Evolutionary conservation across 805 yeast species (phyloP), one percentile per base, ranked within the genome.

Genomic region (Kuraishia hungarica): DNA sequence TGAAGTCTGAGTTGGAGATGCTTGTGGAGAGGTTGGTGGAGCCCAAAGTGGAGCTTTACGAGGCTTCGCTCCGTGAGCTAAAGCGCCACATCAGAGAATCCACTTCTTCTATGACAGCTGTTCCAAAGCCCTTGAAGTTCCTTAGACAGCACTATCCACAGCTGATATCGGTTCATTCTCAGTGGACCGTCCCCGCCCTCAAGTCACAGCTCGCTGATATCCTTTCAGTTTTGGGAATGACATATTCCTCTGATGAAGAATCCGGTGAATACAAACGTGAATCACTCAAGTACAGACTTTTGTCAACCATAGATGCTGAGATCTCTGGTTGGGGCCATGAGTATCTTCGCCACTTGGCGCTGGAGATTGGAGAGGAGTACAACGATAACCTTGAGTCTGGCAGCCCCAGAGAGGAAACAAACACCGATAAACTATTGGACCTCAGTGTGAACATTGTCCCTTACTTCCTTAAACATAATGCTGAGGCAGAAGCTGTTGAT

Each of bases 81-180:
- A 91, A 90, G 66, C 80, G 78, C 52, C 82, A 82, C 63, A 92
- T 94, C 64, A 83, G 89, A 61, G 96, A 94, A 55, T 88, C 97
- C 13, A 94, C 99, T 2, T 89, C 97, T 46, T 92, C 97, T 8
- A 94, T 94, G 97, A 94, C 99, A 1, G 99, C 99, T 2, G 99
- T 94, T 53, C 99, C 99, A 46, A 94, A 94, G 71, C 99, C 99
- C 4, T 81, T 94, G 72, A 96, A 94, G 75, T 94, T 94, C 68
- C 78, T 94, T 60, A 83, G 97, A 65, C 97, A 97, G 7, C 89
- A 84, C 65, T 94, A 86, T 67, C 84, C 86, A 21, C 64, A 77
- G n/a, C 76, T 94, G 64, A 81, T 82, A 39, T 78, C 75, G 54
- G 72, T 88, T 47, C 87, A 86, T 68, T 84, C 80, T 43, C 74